Evolutionary conservation across 306 rosid species (phyloP), one percentile per base, ranked within the genome.

Genomic region (Begonia peltatifolia): DNA sequence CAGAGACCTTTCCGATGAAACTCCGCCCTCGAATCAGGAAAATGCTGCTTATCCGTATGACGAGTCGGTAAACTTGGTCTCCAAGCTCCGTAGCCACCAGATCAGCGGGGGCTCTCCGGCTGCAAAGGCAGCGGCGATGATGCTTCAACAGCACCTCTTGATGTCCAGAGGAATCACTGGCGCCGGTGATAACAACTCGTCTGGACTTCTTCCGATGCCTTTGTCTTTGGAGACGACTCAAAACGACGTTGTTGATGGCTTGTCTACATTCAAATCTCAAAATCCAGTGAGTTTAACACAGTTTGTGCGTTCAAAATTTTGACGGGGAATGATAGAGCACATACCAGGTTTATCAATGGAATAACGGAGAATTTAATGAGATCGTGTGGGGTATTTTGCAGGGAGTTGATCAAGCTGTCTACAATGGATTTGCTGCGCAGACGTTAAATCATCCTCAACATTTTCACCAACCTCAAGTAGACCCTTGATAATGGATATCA

Each of bases 121-220:
- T 9, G 14, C 70, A 3, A 67, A 50, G 47, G 43, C 25, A 6
- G 59, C 76, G 30, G 71, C 71, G 15, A 53, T 79, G 62, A 62
- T 82, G 78, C 78, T 82, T 63, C 84, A 78, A 3, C 80, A 75
- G 18, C 80, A 78, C 58, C 71, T 74, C 56, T 69, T 72, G 46
- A 64, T 63, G 76, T 52, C 76, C 11, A 42, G 71, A 18, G 63
- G 61, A 4, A 50, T 23, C 17, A 20, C 35, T n/a, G 42, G 43
- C 9, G 55, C 46, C 59, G 55, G 48, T 3, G 81, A 74, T 6
- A 30, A 30, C 38, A 30, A 30, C 38, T 30, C 38, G 9, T 63
- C 79, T 17, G 66, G 60, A 0, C 63, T 81, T 41, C 72, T 63
- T 22, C 79, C 60, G 16, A 50, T 81, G 55, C 84, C 74, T 17